Conservation (phyloP, 2,329 filamentous ascomycete species). For the Diaporthe citri region DNA sequence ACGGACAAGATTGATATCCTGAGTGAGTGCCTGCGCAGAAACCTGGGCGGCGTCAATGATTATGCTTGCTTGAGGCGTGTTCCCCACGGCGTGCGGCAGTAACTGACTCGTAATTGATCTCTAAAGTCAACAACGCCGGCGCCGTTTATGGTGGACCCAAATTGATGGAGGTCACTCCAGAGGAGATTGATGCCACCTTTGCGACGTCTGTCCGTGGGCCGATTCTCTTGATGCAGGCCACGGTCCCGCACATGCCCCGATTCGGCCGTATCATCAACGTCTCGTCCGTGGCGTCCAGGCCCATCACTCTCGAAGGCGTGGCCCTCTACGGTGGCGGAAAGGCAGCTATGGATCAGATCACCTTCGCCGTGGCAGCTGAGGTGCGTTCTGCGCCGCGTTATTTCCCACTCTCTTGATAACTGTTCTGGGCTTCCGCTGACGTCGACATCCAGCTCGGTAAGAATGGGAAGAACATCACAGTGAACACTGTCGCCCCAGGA, state of each 20-base stretch:
- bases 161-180: slow-evolving; percentile 43
- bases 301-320: slow-evolving; percentile 36
- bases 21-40: slow-evolving; percentile 44
- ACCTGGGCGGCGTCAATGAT: background rate
- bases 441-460: background rate
- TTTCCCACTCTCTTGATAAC: rapidly evolving
- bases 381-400: slow-evolving; percentile 40
- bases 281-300: slow-evolving; percentile 45
- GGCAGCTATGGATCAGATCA: slow-evolving; percentile 53
- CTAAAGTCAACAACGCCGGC: slow-evolving; percentile 56
- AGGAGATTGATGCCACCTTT: slow-evolving; percentile 48
- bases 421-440: background rate
- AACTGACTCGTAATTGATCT: slow-evolving; percentile 1
- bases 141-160: slow-evolving; percentile 41
- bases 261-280: slow-evolving; percentile 53
- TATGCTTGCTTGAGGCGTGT: background rate
- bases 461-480: slow-evolving; percentile 53
- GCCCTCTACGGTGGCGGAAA: slow-evolving; percentile 50
- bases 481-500: slow-evolving; percentile 58
- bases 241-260: slow-evolving; percentile 51
- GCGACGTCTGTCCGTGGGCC: slow-evolving; percentile 51
- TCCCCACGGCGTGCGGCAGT: background rate
- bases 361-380: slow-evolving; percentile 50
- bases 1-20: slow-evolving; percentile 57
- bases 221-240: slow-evolving; percentile 52